These are phyloP conservation scores for Botryotinia globosa DNA, from an alignment of 2,329 filamentous ascomycete species.

Conservation along the genomic window DNA sequence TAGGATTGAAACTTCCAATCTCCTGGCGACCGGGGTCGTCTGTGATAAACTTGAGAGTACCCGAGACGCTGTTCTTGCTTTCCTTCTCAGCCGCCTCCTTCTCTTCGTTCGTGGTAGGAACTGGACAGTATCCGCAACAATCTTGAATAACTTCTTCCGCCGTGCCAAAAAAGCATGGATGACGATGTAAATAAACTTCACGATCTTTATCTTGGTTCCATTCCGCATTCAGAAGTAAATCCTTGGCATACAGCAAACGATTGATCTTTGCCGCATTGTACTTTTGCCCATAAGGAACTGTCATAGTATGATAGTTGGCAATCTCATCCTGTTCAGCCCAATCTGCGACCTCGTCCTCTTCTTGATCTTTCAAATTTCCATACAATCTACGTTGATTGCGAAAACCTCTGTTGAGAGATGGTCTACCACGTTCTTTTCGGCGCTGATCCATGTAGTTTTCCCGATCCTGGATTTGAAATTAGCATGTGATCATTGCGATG, in stretches of 20 bases:
- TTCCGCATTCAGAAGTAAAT: constrained; percentile 78
- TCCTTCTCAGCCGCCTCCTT: constrained; percentile 69
- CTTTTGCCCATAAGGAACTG: constrained; percentile 62
- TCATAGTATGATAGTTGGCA: constrained; percentile 77
- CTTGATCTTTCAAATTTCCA: constrained; percentile 73
- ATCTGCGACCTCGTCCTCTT: constrained; percentile 76
- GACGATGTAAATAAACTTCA: constrained; percentile 75
- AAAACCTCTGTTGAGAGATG: constrained; percentile 46
- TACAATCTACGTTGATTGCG: constrained; percentile 45
- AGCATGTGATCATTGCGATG: neutral
- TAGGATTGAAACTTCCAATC: constrained; percentile 72
- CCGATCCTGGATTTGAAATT: constrained; percentile 46
- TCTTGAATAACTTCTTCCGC: constrained; percentile 73
- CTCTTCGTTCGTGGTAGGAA: constrained; percentile 67
- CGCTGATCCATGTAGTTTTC: constrained; percentile 70
- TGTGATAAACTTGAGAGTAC: constrained; percentile 69
- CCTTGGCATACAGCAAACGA: constrained; percentile 76
- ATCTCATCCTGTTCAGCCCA: constrained; percentile 77
- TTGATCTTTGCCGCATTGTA: constrained; percentile 71
- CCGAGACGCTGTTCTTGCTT: constrained; percentile 71
- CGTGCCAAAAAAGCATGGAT: constrained; percentile 80
- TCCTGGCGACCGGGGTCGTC: constrained; percentile 78
- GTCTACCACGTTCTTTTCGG: constrained; percentile 69
- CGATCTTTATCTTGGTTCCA: constrained; percentile 79
- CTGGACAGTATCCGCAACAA: constrained; percentile 77